These are phyloP conservation scores for Crassisporium funariophilum DNA, from an alignment of 768 basidiomycete species.

Conservation along the genomic window DNA sequence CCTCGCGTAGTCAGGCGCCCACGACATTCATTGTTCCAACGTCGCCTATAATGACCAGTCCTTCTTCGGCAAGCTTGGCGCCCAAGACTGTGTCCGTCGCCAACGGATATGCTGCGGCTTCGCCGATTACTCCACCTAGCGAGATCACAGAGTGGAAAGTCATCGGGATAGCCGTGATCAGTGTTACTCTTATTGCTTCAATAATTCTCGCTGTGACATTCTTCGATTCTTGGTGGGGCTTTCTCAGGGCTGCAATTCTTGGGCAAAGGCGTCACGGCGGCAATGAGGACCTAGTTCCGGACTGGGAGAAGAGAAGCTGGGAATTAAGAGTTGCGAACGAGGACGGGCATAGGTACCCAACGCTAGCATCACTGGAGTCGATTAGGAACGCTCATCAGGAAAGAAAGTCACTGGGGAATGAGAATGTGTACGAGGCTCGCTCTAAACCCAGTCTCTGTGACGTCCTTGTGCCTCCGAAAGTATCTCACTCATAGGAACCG, in stretches of 20 bases:
- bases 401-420: no score
- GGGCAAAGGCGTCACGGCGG: constrained; percentile 37
- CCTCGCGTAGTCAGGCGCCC: neutral
- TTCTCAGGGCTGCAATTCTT: constrained; percentile 52
- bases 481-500: no score
- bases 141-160: constrained; percentile 66
- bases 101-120: constrained; percentile 16
- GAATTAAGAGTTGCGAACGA: constrained; percentile 50
- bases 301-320: constrained; percentile 66
- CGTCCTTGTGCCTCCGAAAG: no score
- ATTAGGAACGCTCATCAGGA: no score
- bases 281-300: constrained; percentile 60
- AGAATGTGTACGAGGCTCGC: no score
- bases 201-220: constrained; percentile 61
- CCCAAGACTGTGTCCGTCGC: constrained; percentile 5
- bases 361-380: constrained; percentile 40
- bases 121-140: constrained; percentile 35
- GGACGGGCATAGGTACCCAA: constrained; percentile 50
- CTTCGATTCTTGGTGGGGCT: constrained; percentile 73
- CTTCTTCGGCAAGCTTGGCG: constrained; percentile 1
- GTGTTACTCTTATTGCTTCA: constrained; percentile 58
- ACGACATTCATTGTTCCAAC: constrained; percentile 3
- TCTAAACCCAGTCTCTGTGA: no score
- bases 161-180: constrained; percentile 66
- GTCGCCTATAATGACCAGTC: neutral